Conservation (phyloP, 2,329 filamentous ascomycete genomes). For the Talaromyces piceae region DNA sequence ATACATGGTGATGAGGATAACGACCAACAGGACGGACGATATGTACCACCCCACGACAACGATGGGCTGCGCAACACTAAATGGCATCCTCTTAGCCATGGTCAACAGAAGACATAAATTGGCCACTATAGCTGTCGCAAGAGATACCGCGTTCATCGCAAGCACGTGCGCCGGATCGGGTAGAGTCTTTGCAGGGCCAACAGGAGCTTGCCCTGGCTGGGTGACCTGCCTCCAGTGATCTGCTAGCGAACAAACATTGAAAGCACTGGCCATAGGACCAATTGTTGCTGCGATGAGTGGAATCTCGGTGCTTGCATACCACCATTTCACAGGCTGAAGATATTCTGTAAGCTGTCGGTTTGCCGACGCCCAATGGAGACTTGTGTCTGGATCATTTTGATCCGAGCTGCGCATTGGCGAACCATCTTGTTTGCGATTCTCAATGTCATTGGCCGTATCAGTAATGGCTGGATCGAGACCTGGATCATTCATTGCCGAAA, state of each 20-base stretch:
- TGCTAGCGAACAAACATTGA: conserved; percentile 49
- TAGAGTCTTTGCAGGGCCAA: not conserved
- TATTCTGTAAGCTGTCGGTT: conserved; percentile 19
- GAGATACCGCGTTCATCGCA: conserved; percentile 49
- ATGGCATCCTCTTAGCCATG: conserved; percentile 50
- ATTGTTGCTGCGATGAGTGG: conserved; percentile 51
- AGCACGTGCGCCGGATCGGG: conserved; percentile 30
- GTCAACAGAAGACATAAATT: conserved; percentile 52
- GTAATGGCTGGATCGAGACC: conserved; percentile 45
- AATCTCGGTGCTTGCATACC: conserved; percentile 54
- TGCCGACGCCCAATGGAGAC: conserved; percentile 4
- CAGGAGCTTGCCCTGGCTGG: conserved; percentile 28
- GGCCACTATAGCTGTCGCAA: conserved; percentile 46
- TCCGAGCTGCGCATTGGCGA: conserved; percentile 22
- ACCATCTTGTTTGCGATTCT: conserved; percentile 32
- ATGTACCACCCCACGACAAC: conserved; percentile 54
- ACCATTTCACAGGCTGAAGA: conserved; percentile 42
- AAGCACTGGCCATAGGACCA: conserved; percentile 49
- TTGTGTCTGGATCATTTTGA: conserved; percentile 24
- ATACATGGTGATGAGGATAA: conserved; percentile 43
- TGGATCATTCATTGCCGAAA: conserved; percentile 43
- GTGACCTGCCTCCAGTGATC: conserved; percentile 50
- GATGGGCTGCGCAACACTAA: conserved; percentile 51
- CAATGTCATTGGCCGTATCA: conserved; percentile 34
- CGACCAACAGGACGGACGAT: conserved; percentile 47